Conservation (phyloP, 257 asterid genomes). For the Nicotiana noctiflora region DNA sequence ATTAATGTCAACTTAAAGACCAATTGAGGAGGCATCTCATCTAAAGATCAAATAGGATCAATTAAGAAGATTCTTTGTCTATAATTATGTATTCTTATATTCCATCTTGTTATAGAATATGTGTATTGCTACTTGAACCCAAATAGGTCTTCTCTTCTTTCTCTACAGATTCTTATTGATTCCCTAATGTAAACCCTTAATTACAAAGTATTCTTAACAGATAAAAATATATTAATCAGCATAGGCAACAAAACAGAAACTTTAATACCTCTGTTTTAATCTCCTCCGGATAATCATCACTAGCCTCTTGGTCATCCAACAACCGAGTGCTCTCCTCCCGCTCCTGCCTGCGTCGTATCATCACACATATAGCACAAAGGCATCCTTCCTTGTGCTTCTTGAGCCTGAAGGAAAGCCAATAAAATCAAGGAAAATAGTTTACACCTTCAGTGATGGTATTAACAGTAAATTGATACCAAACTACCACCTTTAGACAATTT, state of each 20-base stretch:
- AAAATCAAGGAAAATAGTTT: neutral
- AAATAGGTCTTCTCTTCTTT: neutral
- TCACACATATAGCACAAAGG: conserved; percentile 90
- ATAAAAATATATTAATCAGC: neutral
- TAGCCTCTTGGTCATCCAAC: conserved; percentile 56
- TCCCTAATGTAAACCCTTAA: neutral
- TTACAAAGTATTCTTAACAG: neutral
- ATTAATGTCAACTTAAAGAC: neutral
- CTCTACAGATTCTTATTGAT: neutral
- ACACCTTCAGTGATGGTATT: neutral
- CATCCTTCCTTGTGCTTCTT: conserved; percentile 96
- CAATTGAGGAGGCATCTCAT: neutral
- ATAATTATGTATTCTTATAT: neutral
- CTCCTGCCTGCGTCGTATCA: conserved; percentile 98
- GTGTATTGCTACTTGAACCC: neutral
- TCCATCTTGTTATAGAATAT: neutral
- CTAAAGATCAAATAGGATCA: neutral
- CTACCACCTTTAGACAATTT: neutral
- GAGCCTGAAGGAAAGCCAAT: conserved; percentile 42
- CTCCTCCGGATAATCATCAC: conserved; percentile 68
- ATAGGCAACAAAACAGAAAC: neutral
- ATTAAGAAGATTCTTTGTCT: neutral
- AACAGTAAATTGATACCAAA: neutral
- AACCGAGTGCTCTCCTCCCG: conserved; percentile 69
- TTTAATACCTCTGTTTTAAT: conserved; percentile 50